Percentiles rank a stretch among this genome's conserved stretches.
Evolutionary conservation across 2,329 filamentous ascomycete genomes (phyloP).

Genomic region (Akanthomyces muscarius): DNA sequence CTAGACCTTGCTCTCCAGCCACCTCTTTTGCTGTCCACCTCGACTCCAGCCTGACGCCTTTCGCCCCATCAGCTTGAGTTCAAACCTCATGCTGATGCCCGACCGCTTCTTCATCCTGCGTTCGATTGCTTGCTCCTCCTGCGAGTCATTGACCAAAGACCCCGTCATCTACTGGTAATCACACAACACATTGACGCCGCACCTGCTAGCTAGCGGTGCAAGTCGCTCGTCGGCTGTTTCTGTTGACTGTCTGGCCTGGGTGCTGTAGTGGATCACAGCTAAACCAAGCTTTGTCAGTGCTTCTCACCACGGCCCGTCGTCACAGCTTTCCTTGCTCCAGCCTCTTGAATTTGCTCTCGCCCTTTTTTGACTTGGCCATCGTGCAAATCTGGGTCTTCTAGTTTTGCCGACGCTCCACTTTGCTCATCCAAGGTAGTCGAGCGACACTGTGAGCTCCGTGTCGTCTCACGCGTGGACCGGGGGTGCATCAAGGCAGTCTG

Average conservation of each 20-base stretch:
- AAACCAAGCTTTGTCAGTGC: slow-evolving; percentile 8
- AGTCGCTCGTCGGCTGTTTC: neutral
- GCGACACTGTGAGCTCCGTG: slow-evolving; percentile 1
- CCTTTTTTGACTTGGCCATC: neutral
- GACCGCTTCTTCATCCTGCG: slow-evolving; percentile 14
- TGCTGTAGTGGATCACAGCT: slow-evolving; percentile 6
- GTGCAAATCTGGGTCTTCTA: neutral
- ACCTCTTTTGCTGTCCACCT: slow-evolving; percentile 10
- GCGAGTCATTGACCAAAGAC: slow-evolving; percentile 10
- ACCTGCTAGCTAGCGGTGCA: neutral
- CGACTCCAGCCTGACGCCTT: slow-evolving; percentile 5
- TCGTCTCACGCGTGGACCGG: slow-evolving; percentile 8
- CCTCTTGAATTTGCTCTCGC: slow-evolving; percentile 1
- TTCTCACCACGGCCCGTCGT: neutral
- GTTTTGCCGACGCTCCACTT: slow-evolving; percentile 10
- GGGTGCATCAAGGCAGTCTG: slow-evolving; percentile 2
- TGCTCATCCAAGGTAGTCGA: neutral
- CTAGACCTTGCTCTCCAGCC: slow-evolving; percentile 16
- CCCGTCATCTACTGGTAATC: neutral
- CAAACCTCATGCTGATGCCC: slow-evolving; percentile 6
- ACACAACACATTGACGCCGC: neutral
- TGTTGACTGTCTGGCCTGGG: neutral
- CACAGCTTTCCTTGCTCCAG: neutral
- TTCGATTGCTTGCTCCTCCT: slow-evolving; percentile 3
- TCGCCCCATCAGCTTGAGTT: neutral